These are phyloP conservation scores for Lupinus albus DNA, from an alignment of 306 rosid species.

Conservation along the genomic window DNA sequence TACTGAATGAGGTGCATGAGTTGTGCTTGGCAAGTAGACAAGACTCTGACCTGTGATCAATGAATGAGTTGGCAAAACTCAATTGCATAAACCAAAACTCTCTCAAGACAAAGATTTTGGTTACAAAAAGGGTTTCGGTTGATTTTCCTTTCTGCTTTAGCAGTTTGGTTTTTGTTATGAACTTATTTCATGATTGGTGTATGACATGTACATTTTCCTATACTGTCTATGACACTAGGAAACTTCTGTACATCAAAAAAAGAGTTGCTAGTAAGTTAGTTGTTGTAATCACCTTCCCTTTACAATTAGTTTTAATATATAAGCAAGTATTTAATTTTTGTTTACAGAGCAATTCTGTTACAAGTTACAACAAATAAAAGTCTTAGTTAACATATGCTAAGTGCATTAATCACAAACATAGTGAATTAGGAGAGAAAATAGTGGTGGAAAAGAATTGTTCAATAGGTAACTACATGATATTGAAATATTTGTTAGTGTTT, in stretches of 20 bases:
- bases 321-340: constrained; percentile 15
- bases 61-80: not conserved
- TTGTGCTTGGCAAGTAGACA: constrained; percentile 88
- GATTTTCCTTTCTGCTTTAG: constrained; percentile 26
- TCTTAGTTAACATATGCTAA: not conserved
- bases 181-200: constrained; percentile 35
- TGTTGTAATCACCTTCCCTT: no score
- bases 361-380: no score
- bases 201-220: constrained; percentile 29
- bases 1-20: constrained; percentile 93
- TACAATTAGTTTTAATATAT: not conserved
- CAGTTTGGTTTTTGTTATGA: constrained; percentile 45
- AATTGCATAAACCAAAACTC: constrained; percentile 11
- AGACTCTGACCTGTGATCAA: constrained; percentile 58
- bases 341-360: not conserved
- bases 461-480: not conserved
- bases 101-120: constrained; percentile 38
- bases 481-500: not conserved
- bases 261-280: constrained; percentile 18
- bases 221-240: constrained; percentile 14
- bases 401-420: not conserved
- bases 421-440: not conserved
- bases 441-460: not conserved
- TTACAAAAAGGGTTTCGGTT: constrained; percentile 13
- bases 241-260: constrained; percentile 33